Evolutionary conservation across 257 asterid genomes (phyloP), one percentile per base, ranked within the genome.

Genomic region (Orobanche coerulescens): DNA sequence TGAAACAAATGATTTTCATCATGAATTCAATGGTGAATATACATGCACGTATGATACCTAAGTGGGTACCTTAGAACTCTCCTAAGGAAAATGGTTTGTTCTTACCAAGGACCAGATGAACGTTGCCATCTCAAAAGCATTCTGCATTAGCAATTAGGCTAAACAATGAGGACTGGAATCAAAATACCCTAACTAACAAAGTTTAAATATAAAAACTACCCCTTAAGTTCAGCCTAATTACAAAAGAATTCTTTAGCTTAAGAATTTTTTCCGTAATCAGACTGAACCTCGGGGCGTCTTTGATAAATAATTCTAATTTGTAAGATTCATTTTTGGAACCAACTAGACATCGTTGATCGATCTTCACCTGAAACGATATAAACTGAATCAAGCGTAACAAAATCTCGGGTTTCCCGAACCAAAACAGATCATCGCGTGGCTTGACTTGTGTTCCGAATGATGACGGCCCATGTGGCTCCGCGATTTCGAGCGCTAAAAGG

Each of bases 121-220:
- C 5, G 96, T 85, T 37, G 95, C 97, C 97, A 91, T 85, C 82
- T 91, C 97, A 69, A 90, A 90, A 72, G 97, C 91, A 73, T 87
- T 91, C 95, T 90, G 89, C 78, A 74, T 2, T 12, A 65, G 16
- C 7, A 37, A 66, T 1, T 10, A 24, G 61, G 23, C 30, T 25
- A 1, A n/a, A n/a, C n/a, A n/a, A 50, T 67, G 44, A 75, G 61
- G 40, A 34, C 22, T 30, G 1, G n/a, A 58, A 46, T 34, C 18
- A 12, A 30, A 36, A 31, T 36, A 9, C 24, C 10, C 5, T 5
- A 12, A n/a, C n/a, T n/a, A n/a, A n/a, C n/a, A n/a, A n/a, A n/a
- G n/a, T n/a, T n/a, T n/a, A n/a, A n/a, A n/a, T n/a, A n/a, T n/a
- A n/a, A n/a, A n/a, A n/a, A n/a, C n/a, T n/a, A n/a, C n/a, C n/a